Conservation (phyloP, 208 protist genomes). For the Leishmania tropica region DNA sequence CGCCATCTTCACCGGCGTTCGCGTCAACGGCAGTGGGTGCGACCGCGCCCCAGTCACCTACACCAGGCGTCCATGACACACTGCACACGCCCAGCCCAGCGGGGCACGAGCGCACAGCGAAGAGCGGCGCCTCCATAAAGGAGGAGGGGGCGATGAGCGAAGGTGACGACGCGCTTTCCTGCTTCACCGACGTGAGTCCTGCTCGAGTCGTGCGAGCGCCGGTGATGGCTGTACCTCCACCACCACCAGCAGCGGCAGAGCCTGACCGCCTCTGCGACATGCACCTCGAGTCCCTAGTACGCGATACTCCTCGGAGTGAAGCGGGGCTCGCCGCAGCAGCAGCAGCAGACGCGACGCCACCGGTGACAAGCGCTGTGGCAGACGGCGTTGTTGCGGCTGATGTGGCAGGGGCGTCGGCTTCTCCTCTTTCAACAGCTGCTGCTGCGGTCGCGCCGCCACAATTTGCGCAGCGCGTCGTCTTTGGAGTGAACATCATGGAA, state of each 20-base stretch:
- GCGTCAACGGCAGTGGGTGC: not conserved
- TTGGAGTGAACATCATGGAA: conserved; percentile 10
- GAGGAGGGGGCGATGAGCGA: not conserved
- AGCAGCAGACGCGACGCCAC: not conserved
- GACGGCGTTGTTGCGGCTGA: not conserved
- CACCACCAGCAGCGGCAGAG: not conserved
- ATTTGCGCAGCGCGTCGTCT: conserved; percentile 10
- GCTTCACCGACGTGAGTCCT: not conserved
- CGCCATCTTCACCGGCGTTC: not conserved
- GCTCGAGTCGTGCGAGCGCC: not conserved
- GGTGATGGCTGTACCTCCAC: not conserved
- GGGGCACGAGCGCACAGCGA: not conserved
- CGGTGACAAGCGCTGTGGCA: not conserved
- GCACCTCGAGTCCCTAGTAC: conserved; percentile 11
- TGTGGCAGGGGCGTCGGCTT: not conserved
- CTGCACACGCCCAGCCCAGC: not conserved
- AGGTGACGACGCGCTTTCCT: not conserved
- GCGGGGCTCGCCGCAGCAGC: not conserved
- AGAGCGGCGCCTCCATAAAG: not conserved
- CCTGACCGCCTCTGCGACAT: not conserved
- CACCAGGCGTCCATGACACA: not conserved
- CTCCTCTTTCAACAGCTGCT: not conserved
- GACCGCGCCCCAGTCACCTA: not conserved
- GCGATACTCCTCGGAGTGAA: conserved; percentile 7
- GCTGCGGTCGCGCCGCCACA: conserved; percentile 1